Evolutionary conservation across 2,329 filamentous ascomycete genomes (phyloP), one percentile per base, ranked within the genome.

Genomic region (Fusarium pseudonygamai): DNA sequence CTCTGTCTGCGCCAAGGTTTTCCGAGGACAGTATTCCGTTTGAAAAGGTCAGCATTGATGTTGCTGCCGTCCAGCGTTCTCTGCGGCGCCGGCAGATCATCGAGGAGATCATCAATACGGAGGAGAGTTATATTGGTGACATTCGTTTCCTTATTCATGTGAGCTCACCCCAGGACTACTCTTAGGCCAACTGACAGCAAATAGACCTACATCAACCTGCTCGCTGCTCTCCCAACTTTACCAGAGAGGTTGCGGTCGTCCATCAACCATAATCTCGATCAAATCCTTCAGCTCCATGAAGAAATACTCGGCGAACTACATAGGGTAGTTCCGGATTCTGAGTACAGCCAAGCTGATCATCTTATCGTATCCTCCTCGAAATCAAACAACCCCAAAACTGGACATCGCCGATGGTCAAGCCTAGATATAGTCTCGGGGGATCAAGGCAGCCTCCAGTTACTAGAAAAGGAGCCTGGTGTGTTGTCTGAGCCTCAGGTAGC

Each of bases 71-170:
- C 46, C 88, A 91, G 73, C 90, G 95, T 60, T 90, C 94, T 4
- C 82, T 93, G 26, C 93, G 95, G 77, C 90, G 96, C 69, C 90
- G 94, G 20, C 91, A 92, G 70, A 91, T 97, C 43, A 83, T 98
- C 40, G 93, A 96, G 79, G 96, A 98, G 82, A 85, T 98, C 57
- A 90, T 98, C 69, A 88, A 84, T 64, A 97, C 95, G 0, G 96
- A 98, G 81, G 93, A 96, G 79, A 90, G 92, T 77, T 98, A 98
- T 80, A 91, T 98, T 76, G 90, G 92, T 22, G 96, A 97, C 77
- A 83, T 98, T 65, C 94, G 94, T 76, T 94, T 96, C 73, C 85
- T 98, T 67, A 92, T 93, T 80, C 95, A 97, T 82, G 95, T 96
- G 84, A 79, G 90, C 78, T 45, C 13, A 28, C 11, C 34, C 18